Percentiles rank a stretch among this genome's conserved stretches.
Conservation (phyloP, 2,329 filamentous ascomycete species). For the Alternaria postmessia region DNA sequence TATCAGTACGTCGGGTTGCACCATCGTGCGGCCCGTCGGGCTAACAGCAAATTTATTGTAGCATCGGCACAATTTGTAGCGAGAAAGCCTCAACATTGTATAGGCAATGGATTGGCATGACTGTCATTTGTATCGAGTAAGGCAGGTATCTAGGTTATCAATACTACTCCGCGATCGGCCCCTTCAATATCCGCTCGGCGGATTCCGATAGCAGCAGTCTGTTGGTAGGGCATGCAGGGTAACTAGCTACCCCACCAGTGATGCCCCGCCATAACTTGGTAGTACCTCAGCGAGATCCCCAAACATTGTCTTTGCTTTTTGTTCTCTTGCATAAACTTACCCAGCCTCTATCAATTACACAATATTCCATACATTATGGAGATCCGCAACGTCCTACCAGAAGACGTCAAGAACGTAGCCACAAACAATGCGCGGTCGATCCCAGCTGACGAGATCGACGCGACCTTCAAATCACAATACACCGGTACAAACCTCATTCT, state of each 20-base stretch:
- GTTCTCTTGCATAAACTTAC: neutral
- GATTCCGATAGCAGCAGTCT: slow-evolving; percentile 18
- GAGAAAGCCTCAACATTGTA: neutral
- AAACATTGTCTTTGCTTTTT: slow-evolving; percentile 1
- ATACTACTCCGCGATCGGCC: slow-evolving; percentile 20
- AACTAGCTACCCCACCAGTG: slow-evolving; percentile 25
- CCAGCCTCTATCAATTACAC: neutral
- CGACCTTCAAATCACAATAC: slow-evolving; percentile 63
- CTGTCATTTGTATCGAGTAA: slow-evolving; percentile 1
- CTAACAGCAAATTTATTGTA: neutral
- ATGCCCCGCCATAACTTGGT: slow-evolving; percentile 18
- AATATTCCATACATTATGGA: slow-evolving; percentile 34
- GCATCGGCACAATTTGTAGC: neutral
- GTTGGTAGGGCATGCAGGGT: slow-evolving; percentile 15
- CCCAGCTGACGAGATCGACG: slow-evolving; percentile 60
- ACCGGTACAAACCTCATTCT: slow-evolving; percentile 49
- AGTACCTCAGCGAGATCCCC: slow-evolving; percentile 6
- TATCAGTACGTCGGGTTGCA: neutral
- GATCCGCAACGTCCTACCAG: slow-evolving; percentile 41
- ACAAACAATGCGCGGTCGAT: slow-evolving; percentile 47
- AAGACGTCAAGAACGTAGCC: slow-evolving; percentile 40
- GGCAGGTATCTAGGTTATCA: slow-evolving; percentile 11
- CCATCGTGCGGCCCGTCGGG: neutral
- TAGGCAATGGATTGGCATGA: neutral
- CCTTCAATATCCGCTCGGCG: slow-evolving; percentile 26